Conservation (phyloP, 2,329 filamentous ascomycete genomes). For the Akanthomyces dipterigenus region DNA sequence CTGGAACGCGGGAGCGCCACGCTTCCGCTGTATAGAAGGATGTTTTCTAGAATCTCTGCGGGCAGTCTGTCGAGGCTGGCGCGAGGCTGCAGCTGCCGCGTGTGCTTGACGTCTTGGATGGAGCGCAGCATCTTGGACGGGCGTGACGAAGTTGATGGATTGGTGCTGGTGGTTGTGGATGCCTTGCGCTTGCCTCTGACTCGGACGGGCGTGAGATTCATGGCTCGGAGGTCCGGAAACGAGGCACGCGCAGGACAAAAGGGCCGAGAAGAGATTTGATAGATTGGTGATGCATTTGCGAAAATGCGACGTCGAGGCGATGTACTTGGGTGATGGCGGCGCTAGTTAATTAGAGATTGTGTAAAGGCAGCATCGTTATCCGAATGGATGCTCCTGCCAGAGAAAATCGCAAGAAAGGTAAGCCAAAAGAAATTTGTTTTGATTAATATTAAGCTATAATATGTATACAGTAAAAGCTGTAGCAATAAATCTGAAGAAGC, state of each 20-base stretch:
- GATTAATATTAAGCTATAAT: too few species aligned
- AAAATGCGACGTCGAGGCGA: too few species aligned
- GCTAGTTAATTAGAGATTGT: neutral
- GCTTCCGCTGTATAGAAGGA: conserved; percentile 45
- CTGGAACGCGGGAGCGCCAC: conserved; percentile 39
- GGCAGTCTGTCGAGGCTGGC: conserved; percentile 34
- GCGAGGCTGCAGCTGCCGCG: conserved; percentile 21
- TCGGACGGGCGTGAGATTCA: conserved; percentile 44
- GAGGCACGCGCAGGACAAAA: neutral
- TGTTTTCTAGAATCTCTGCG: conserved; percentile 45
- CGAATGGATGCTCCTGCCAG: neutral
- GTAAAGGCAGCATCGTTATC: neutral
- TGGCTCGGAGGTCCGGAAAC: conserved; percentile 17
- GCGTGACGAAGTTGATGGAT: neutral
- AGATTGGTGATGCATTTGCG: neutral
- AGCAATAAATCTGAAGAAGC: neutral
- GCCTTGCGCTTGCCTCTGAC: conserved; percentile 39
- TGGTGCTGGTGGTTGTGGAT: conserved; percentile 6
- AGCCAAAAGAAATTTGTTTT: too few species aligned
- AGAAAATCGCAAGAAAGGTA: neutral
- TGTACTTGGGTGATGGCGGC: neutral
- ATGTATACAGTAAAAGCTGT: too few species aligned
- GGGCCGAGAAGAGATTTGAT: too few species aligned
- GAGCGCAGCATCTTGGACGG: conserved; percentile 6
- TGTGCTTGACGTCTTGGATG: conserved; percentile 23